Conservation (phyloP, 768 basidiomycete species). For the Tylopilus felleus region DNA sequence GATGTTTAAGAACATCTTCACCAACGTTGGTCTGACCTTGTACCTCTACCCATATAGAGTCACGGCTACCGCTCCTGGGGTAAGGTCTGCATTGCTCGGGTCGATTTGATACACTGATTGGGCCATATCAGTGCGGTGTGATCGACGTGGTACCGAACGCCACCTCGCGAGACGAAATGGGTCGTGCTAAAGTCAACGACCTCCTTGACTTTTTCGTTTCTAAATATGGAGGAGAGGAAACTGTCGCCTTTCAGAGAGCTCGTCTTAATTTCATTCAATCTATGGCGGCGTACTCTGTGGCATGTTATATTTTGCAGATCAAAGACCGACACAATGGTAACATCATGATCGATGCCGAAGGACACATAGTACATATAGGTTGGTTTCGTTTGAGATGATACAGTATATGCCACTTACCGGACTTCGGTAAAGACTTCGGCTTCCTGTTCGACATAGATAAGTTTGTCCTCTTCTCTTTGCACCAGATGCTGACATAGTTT, state of each 20-base stretch:
- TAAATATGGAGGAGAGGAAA: slow-evolving; percentile 90
- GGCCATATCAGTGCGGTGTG: slow-evolving; percentile 77
- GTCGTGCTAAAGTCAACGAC: slow-evolving; percentile 96
- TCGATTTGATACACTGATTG: background rate
- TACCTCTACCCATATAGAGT: slow-evolving; percentile 97
- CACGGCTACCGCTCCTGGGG: slow-evolving; percentile 94
- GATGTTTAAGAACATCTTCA: slow-evolving; percentile 99
- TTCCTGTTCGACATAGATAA: slow-evolving; percentile 98
- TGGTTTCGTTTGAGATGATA: slow-evolving; percentile 23
- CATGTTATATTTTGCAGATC: slow-evolving; percentile 97
- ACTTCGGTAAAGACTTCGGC: slow-evolving; percentile 69
- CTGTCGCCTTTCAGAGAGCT: slow-evolving; percentile 86
- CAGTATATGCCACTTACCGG: slow-evolving; percentile 5
- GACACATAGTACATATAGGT: slow-evolving; percentile 97
- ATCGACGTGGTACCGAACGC: slow-evolving; percentile 98
- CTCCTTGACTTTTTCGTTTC: slow-evolving; percentile 90
- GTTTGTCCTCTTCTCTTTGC: slow-evolving; percentile 36
- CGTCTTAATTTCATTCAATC: slow-evolving; percentile 96
- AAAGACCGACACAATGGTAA: slow-evolving; percentile 99
- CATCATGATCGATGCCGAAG: slow-evolving; percentile 98
- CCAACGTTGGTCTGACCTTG: slow-evolving; percentile 77
- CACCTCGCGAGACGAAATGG: slow-evolving; percentile 99
- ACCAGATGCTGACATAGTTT: slow-evolving; percentile 27
- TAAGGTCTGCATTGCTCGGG: slow-evolving; percentile 38
- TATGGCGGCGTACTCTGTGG: slow-evolving; percentile 98